Base-by-base conservation (phyloP, 1,139 yeast genomes). In the Diutina siamensis region DNA sequence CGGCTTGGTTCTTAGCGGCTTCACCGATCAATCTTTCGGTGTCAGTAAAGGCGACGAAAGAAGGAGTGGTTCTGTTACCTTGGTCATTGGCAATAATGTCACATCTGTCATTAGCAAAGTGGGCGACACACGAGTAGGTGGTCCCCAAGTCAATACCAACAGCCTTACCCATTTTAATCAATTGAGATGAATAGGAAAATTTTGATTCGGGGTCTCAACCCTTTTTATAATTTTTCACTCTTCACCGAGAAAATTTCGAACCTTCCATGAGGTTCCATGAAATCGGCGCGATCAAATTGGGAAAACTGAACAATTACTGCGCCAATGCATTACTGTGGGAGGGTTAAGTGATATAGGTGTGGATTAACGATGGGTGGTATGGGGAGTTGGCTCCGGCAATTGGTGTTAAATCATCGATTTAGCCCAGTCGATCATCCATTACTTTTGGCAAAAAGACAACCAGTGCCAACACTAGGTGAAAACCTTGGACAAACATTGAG, bases 111-210 rank as follows among this genome's bases (percentile, higher is more conserved):
- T 80, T 80, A 49, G 51, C 50, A 53, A 52, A 51, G 36, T 51
- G 53, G 46, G 52, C 89, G 56, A 82, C 89, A 78, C 89, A 82
- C 47, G 89, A 82, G 71, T 82, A 82, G 48, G 89, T 82, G 50
- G 89, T 82, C 69, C 89, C 89, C 73, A 82, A 80, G 72, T 82
- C 89, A 68, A 82, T 82, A 67, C 89, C 89, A 57, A 82, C 77
- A 65, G 45, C 53, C 36, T 47, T 40, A 21, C 49, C 35, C 47
- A 44, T 28, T 35, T 25, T 5, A 45, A 44, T 36, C 22, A 48
- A 38, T 36, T 38, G 41, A 47, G 41, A 8, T 44, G 41, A 35
- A 46, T 46, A 34, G 48, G 48, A 38, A 36, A 47, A 47, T 45
- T 46, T 47, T 44, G 20, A 44, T 46, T 48, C 48, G 18, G 17